Conservation (phyloP, 805 yeast species). For the Diddensiella transvaalensis region DNA sequence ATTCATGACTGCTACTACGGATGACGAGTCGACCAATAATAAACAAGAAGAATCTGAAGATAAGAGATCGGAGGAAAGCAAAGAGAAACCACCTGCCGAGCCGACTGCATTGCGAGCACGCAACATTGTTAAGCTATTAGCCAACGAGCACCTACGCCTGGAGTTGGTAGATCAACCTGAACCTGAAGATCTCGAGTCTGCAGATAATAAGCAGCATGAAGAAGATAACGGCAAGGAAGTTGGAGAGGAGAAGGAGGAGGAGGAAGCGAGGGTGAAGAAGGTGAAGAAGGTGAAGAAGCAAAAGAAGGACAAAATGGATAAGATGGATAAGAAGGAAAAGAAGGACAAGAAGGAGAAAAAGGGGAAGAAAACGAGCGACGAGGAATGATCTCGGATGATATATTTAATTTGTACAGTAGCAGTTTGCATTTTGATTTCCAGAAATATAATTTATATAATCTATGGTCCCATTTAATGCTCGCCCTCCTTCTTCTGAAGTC, state of each 20-base stretch:
- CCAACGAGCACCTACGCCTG: conserved; percentile 18
- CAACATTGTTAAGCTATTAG: conserved; percentile 14
- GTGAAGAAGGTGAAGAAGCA: conserved; percentile 8
- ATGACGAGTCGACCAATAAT: conserved; percentile 21
- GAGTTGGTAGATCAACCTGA: conserved; percentile 16
- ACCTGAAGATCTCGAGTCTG: conserved; percentile 14
- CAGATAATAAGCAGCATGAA: conserved; percentile 13
- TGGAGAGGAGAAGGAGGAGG: conserved; percentile 19
- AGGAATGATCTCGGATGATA: conserved; percentile 11
- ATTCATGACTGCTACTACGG: conserved; percentile 27
- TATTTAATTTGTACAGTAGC: conserved; percentile 1
- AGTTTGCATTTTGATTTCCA: neutral
- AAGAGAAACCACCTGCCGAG: conserved; percentile 22
- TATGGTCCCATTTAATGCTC: conserved; percentile 12
- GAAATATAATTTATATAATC: conserved; percentile 5
- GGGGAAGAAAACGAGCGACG: conserved; percentile 18
- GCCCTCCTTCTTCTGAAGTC: conserved; percentile 45
- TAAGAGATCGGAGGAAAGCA: conserved; percentile 32
- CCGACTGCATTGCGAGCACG: conserved; percentile 25
- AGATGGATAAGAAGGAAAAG: conserved; percentile 16
- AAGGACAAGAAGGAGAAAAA: conserved; percentile 16
- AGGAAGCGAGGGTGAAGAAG: conserved; percentile 15
- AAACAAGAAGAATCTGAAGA: no score
- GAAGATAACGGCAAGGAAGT: conserved; percentile 20
- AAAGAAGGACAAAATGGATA: conserved; percentile 10